Evolutionary conservation across 192 early-diverging fungal species (phyloP), one percentile per base, ranked within the genome.

Genomic region (Podila minutissima): DNA sequence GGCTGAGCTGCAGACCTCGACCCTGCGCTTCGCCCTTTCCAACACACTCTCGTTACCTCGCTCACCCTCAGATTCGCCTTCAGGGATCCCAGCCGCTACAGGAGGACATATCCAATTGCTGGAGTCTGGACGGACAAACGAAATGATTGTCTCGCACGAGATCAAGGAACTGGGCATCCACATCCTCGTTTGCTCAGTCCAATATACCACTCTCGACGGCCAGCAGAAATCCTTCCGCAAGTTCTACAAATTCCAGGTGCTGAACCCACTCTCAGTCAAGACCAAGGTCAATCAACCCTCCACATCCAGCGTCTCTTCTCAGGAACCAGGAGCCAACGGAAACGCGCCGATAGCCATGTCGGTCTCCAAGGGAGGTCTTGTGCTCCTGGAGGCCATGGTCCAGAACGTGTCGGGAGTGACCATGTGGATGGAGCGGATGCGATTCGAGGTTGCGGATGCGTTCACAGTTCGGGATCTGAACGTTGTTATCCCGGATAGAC

Each of bases 181-280:
- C 72, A 95, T 95, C 26, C 88, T 99, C 46, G 93, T 93, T 2
- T 98, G 97, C 71, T 91, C 92, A 13, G 89, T 96, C 8, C 86
- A 90, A n/a, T 99, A 98, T 72, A 73, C 89, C 12, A 89, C 89
- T 0, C 82, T 88, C 31, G 91, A 93, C 59, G 89, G 90, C 29
- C 87, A 90, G 67, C 87, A 87, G 62, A 91, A 92, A 33, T 87
- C 82, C 33, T 92, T 98, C 81, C 89, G 95, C 59, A 96, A 95
- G 74, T 95, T 96, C 74, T 99, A 95, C 89, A 97, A 96, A 71
- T 99, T 99, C 81, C 95, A 97, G 86, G 97, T 97, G 19, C 77
- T 94, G 55, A 99, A 99, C 82, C 97, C 97, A 50, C 87, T 99
- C 38, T 89, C 95, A 12, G 97, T 99, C 61, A 98, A 97, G 83